phyloP scores from a whole-genome alignment of 768 basidiomycete species.

The Cyclocybe aegerita region DNA sequence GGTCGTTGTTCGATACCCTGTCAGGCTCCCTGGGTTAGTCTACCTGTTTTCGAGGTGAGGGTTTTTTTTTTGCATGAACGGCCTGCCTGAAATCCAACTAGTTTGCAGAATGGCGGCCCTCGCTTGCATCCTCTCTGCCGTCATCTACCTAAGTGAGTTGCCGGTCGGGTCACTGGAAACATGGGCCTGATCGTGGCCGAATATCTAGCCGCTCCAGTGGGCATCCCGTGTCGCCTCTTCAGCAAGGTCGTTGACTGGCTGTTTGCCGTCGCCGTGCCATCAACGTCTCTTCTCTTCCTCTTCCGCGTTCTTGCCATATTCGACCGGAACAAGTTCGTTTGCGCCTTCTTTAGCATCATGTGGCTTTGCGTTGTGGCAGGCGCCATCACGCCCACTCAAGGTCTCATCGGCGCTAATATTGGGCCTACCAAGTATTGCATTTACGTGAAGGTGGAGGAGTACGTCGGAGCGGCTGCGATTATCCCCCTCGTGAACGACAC shows the following conservation, averaged over 20 bases:
- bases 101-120: too few species aligned
- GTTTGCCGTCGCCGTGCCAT: slow-evolving; percentile 11
- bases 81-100: too few species aligned
- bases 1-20: too few species aligned
- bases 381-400: slow-evolving; percentile 19
- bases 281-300: slow-evolving; percentile 21
- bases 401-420: slow-evolving; percentile 6
- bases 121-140: too few species aligned
- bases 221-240: slow-evolving; percentile 1
- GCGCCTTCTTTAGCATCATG: slow-evolving; percentile 19
- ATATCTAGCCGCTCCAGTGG: slow-evolving; percentile 6
- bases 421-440: slow-evolving; percentile 20
- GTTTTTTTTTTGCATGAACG: too few species aligned
- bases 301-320: slow-evolving; percentile 20
- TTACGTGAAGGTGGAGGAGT: slow-evolving; percentile 7
- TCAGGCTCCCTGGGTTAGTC: too few species aligned
- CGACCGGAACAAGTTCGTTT: slow-evolving; percentile 8
- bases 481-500: slow-evolving; percentile 22
- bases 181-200: too few species aligned
- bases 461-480: slow-evolving; percentile 11
- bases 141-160: too few species aligned
- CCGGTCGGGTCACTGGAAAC: too few species aligned
- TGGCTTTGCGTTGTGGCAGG: slow-evolving; percentile 23
- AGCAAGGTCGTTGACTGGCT: slow-evolving; percentile 3
- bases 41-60: too few species aligned